Evolutionary conservation across 345 rosid genomes (phyloP).

Genomic region (Brassica rapa): DNA sequence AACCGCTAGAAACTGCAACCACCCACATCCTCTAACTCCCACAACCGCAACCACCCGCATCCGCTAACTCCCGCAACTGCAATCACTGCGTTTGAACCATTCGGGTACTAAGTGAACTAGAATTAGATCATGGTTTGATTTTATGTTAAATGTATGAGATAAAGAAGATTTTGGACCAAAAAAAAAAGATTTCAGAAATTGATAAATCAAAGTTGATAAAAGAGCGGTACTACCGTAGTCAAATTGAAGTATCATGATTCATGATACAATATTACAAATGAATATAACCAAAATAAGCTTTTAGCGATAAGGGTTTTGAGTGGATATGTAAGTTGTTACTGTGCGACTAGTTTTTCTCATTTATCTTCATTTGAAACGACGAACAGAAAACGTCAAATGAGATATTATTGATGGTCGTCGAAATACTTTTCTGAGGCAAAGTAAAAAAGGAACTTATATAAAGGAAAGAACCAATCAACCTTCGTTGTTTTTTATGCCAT

Average conservation of each 20-base stretch:
- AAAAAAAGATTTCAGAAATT: not conserved
- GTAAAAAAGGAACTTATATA: conserved; percentile 15
- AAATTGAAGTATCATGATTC: not conserved
- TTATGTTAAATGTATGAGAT: not conserved
- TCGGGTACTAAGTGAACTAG: not conserved
- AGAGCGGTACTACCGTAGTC: not conserved
- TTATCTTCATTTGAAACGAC: conserved; percentile 27
- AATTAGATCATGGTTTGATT: not conserved
- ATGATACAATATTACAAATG: not conserved
- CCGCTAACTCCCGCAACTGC: no score
- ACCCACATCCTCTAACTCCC: no score
- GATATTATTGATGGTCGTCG: conserved; percentile 21
- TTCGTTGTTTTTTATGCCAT: no score
- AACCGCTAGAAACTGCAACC: no score
- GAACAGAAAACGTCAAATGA: conserved; percentile 39
- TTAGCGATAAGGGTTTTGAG: conserved; percentile 16
- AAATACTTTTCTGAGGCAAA: conserved; percentile 9
- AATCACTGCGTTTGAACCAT: no score
- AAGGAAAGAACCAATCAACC: not conserved
- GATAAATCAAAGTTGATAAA: not conserved
- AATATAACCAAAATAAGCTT: conserved; percentile 22
- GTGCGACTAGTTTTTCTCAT: conserved; percentile 23
- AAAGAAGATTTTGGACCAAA: no score
- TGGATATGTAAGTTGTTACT: conserved; percentile 23
- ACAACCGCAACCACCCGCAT: no score